These are phyloP conservation scores for Candida dajiaensis DNA, from an alignment of 805 yeast species.

Conservation along the genomic window DNA sequence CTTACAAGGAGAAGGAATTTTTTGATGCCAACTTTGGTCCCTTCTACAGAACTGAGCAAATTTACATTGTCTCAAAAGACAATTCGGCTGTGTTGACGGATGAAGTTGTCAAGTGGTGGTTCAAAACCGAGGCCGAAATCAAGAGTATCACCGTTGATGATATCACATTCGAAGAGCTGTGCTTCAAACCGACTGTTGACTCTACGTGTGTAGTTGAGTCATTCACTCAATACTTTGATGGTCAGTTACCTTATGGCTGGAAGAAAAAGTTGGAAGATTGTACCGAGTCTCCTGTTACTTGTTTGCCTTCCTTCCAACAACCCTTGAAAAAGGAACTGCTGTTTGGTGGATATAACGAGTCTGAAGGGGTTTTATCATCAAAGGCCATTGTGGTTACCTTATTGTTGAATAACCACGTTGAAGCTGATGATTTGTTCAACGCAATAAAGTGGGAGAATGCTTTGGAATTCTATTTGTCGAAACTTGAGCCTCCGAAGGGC, in stretches of 20 bases:
- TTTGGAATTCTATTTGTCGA: conserved; percentile 50
- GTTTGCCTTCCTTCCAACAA: conserved; percentile 87
- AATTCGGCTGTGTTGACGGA: conserved; percentile 69
- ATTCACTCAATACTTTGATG: conserved; percentile 80
- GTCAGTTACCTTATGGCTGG: conserved; percentile 59
- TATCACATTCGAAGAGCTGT: conserved; percentile 52
- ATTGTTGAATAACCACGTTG: conserved; percentile 47
- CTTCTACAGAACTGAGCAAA: conserved; percentile 83
- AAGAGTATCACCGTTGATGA: conserved; percentile 27
- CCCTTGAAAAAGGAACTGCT: conserved; percentile 71
- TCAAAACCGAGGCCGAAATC: conserved; percentile 61
- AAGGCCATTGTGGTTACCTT: conserved; percentile 75
- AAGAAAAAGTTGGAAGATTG: conserved; percentile 47
- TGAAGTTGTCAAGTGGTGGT: conserved; percentile 82
- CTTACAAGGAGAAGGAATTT: conserved; percentile 56
- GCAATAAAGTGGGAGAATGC: conserved; percentile 61
- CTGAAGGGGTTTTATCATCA: conserved; percentile 44
- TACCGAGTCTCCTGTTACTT: conserved; percentile 76
- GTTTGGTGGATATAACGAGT: conserved; percentile 50
- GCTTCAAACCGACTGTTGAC: conserved; percentile 79
- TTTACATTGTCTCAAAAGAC: conserved; percentile 58
- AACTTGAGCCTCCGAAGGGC: conserved; percentile 44
- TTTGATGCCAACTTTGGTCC: conserved; percentile 86
- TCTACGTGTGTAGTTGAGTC: conserved; percentile 77
- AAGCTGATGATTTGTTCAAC: conserved; percentile 30